Evolutionary conservation across 1,139 yeast species (phyloP).

Genomic region (Hanseniaspora sp.): DNA sequence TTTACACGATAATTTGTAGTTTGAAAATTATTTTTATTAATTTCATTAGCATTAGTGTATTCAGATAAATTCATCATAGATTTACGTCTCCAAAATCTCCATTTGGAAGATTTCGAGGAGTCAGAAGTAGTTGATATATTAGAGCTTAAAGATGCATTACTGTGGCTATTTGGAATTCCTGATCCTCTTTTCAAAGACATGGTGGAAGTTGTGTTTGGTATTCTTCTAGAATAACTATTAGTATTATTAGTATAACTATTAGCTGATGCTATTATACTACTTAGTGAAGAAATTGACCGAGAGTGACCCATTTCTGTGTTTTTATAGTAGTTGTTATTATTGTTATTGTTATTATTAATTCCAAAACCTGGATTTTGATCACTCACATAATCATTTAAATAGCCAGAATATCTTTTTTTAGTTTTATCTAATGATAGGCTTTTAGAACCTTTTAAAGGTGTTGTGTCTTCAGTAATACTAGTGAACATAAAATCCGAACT

Average conservation of each 20-base stretch:
- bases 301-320: conserved; percentile 8
- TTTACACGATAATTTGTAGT: too few relatives aligned
- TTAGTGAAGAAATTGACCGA: conserved; percentile 10
- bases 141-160: conserved; percentile 17
- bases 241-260: not conserved
- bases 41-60: not conserved
- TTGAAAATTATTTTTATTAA: not conserved
- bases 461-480: conserved; percentile 7
- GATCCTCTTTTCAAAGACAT: conserved; percentile 15
- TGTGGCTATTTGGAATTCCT: conserved; percentile 12
- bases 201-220: conserved; percentile 17
- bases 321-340: not conserved
- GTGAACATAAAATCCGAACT: conserved; percentile 9
- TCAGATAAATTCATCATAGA: conserved; percentile 15
- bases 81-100: conserved; percentile 30
- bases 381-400: conserved; percentile 10
- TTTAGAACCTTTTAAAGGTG: not conserved
- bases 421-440: conserved; percentile 2
- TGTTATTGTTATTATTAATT: not conserved
- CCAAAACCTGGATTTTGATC: not conserved
- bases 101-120: conserved; percentile 22
- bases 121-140: conserved; percentile 20
- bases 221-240: conserved; percentile 4
- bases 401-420: conserved; percentile 13
- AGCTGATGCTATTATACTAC: conserved; percentile 10